Evolutionary conservation across 768 basidiomycete genomes (phyloP).

Genomic region (Cystofilobasidium capitatum): DNA sequence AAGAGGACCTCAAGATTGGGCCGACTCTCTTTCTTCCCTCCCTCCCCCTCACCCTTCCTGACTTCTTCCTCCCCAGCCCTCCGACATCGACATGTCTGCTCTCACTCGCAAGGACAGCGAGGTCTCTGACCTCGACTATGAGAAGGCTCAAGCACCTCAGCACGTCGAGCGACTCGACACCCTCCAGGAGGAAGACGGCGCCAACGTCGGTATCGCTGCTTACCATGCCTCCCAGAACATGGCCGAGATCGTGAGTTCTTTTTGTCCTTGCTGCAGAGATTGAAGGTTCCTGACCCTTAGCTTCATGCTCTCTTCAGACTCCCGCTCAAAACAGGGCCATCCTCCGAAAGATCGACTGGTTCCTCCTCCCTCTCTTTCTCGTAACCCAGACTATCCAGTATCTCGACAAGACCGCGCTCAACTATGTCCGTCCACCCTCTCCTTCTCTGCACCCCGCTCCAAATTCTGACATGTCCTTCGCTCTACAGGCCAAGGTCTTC

Average conservation of each 20-base stretch:
- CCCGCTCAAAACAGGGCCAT: slow-evolving; percentile 35
- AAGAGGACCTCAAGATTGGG: too few relatives aligned
- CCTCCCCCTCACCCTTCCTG: too few relatives aligned
- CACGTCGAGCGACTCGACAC: slow-evolving; percentile 27
- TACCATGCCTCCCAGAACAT: slow-evolving; percentile 35
- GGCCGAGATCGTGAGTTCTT: slow-evolving; percentile 34
- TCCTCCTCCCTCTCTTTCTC: slow-evolving; percentile 37
- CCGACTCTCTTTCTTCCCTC: too few relatives aligned
- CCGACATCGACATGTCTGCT: not conserved
- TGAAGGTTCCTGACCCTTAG: not conserved
- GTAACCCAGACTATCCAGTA: slow-evolving; percentile 38
- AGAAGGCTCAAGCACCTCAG: slow-evolving; percentile 30
- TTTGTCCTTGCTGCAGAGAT: not conserved
- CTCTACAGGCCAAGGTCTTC: slow-evolving; percentile 37
- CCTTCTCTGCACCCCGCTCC: not conserved
- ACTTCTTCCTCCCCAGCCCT: not conserved
- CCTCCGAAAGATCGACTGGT: slow-evolving; percentile 35
- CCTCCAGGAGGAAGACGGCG: slow-evolving; percentile 34
- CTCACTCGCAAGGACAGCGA: not conserved
- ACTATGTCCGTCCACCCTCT: slow-evolving; percentile 33
- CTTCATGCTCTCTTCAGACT: slow-evolving; percentile 29
- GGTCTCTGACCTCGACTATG: not conserved
- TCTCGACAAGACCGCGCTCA: slow-evolving; percentile 34
- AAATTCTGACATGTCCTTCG: not conserved
- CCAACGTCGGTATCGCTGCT: slow-evolving; percentile 34